These are phyloP conservation scores for Termitomyces sp. DNA, from an alignment of 768 basidiomycete species.

Conservation along the genomic window DNA sequence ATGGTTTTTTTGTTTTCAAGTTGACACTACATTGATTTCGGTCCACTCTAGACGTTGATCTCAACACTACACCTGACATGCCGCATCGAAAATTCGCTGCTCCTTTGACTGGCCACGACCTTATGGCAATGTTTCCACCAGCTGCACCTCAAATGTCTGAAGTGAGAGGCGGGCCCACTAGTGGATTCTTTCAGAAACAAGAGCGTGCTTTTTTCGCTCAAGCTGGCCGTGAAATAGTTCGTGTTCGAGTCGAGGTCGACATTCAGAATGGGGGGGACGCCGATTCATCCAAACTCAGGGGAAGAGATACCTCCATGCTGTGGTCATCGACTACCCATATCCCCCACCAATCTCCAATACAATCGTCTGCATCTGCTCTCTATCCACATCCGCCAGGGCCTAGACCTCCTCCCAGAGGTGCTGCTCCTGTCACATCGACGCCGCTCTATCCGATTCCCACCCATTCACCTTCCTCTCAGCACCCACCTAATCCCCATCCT, in stretches of 20 bases:
- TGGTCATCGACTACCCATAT: constrained; percentile 19
- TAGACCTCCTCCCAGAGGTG: constrained; percentile 26
- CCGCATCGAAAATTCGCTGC: constrained; percentile 59
- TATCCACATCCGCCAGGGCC: constrained; percentile 28
- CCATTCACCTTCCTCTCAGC: constrained; percentile 19
- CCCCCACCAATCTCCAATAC: constrained; percentile 29
- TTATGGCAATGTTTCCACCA: constrained; percentile 82
- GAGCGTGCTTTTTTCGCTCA: constrained; percentile 80
- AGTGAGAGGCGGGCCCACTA: constrained; percentile 59
- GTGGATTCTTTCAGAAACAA: constrained; percentile 67
- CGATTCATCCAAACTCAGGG: constrained; percentile 21
- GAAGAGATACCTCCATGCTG: constrained; percentile 15
- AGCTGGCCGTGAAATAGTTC: constrained; percentile 71
- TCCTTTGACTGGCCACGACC: constrained; percentile 75
- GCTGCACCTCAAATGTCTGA: constrained; percentile 55
- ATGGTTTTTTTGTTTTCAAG: not conserved
- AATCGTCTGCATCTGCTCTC: constrained; percentile 21
- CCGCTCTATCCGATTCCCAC: constrained; percentile 28
- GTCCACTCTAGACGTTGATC: constrained; percentile 50
- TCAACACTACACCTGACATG: constrained; percentile 45
- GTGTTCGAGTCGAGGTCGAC: constrained; percentile 68
- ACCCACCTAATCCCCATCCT: constrained; percentile 30
- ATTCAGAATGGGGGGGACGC: constrained; percentile 29
- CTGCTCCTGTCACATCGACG: constrained; percentile 26
- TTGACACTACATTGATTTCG: not conserved